Evolutionary conservation across 805 yeast genomes (phyloP).

Genomic region (Myxozyma nipponensis): DNA sequence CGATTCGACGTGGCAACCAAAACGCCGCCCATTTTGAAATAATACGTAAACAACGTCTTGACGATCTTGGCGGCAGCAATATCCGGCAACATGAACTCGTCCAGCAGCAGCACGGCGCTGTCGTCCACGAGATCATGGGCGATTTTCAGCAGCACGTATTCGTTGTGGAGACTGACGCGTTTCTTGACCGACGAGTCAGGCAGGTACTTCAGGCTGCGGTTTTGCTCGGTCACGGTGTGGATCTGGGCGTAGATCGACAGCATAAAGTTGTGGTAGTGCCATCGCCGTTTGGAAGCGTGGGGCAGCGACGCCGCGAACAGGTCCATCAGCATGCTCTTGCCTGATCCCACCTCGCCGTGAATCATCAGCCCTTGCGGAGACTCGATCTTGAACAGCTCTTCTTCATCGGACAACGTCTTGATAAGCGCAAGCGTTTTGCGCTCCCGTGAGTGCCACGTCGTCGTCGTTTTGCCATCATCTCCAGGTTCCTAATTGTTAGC

Average conservation of each 20-base stretch:
- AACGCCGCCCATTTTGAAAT: constrained; percentile 71
- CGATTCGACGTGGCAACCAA: constrained; percentile 70
- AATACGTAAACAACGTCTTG: constrained; percentile 60
- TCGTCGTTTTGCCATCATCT: constrained; percentile 3
- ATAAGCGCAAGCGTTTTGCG: constrained; percentile 42
- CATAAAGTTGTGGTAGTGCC: constrained; percentile 70
- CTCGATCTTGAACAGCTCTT: constrained; percentile 49
- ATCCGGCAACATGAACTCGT: constrained; percentile 76
- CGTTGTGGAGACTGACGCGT: constrained; percentile 48
- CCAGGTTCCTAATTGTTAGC: constrained; percentile 1
- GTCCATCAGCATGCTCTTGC: constrained; percentile 71
- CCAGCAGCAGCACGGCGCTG: constrained; percentile 58
- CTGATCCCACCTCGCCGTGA: constrained; percentile 52
- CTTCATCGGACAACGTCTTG: constrained; percentile 54
- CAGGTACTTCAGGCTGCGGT: background rate
- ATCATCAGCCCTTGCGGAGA: constrained; percentile 67
- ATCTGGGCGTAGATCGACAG: constrained; percentile 64
- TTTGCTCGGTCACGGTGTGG: constrained; percentile 37
- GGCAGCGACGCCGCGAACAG: constrained; percentile 66
- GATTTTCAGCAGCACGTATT: constrained; percentile 60
- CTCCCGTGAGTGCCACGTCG: constrained; percentile 27
- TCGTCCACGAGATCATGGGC: constrained; percentile 59
- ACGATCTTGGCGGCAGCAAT: constrained; percentile 68
- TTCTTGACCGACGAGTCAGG: constrained; percentile 28
- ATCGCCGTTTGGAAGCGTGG: constrained; percentile 57